phyloP scores from a whole-genome alignment of 2,329 filamentous ascomycete genomes.

The Colletotrichum costaricense region DNA sequence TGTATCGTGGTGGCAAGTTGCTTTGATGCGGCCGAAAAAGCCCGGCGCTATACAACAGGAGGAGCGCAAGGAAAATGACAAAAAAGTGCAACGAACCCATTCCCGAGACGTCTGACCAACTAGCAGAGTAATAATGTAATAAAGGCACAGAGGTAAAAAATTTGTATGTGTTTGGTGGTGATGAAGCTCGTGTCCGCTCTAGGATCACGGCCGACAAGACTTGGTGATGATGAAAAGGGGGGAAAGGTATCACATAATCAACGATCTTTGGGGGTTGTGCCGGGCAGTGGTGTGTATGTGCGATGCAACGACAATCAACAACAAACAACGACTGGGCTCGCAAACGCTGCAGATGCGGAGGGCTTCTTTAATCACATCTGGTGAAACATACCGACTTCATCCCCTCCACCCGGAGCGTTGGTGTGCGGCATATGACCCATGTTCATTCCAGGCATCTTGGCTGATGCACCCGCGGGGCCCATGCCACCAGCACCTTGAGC shows the following conservation, averaged over 20 bases:
- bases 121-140: conserved; percentile 33
- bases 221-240: conserved; percentile 30
- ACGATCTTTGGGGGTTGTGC: conserved; percentile 36
- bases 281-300: conserved; percentile 37
- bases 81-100: conserved; percentile 45
- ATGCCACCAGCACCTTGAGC: conserved; percentile 71
- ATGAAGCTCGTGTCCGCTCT: conserved; percentile 34
- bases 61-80: conserved; percentile 37
- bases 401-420: conserved; percentile 73
- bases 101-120: conserved; percentile 40
- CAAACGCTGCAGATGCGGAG: conserved; percentile 53
- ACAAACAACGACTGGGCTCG: conserved; percentile 33
- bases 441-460: conserved; percentile 75
- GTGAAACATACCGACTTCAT: conserved; percentile 98
- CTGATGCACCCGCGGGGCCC: conserved; percentile 62
- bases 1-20: conserved; percentile 48
- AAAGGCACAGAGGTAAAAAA: conserved; percentile 34
- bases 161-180: conserved; percentile 30
- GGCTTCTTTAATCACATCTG: conserved; percentile 77
- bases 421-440: conserved; percentile 82
- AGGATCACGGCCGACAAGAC: conserved; percentile 31
- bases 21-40: conserved; percentile 48
- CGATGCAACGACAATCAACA: conserved; percentile 39
- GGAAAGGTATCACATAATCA: conserved; percentile 47
- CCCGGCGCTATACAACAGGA: conserved; percentile 35